Evolutionary conservation across 78 protist species (phyloP).

Genomic region (Dictyostelium purpureum): DNA sequence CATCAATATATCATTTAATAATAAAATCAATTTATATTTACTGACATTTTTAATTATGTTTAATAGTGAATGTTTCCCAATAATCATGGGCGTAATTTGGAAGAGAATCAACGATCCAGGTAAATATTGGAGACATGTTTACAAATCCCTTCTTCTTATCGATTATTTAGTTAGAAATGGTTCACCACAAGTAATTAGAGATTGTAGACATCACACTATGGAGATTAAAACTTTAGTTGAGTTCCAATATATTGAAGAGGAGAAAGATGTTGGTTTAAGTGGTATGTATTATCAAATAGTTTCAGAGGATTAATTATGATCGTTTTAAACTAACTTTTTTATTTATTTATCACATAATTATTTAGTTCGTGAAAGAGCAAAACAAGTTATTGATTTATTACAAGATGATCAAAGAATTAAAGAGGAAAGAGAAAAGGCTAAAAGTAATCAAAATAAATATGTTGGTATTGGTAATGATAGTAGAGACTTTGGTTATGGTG

Average conservation of each 20-base stretch:
- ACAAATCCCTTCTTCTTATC: conserved; percentile 75
- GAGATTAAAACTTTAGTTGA: conserved; percentile 75
- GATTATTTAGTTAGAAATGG: conserved; percentile 81
- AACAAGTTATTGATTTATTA: conserved; percentile 63
- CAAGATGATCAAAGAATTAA: conserved; percentile 80
- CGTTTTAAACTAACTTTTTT: neutral
- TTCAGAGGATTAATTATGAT: neutral
- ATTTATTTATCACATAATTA: neutral
- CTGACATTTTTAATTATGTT: neutral
- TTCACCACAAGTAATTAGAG: conserved; percentile 79
- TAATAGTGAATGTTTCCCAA: conserved; percentile 72
- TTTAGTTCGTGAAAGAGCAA: conserved; percentile 80
- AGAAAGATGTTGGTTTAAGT: conserved; percentile 83
- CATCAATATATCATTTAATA: neutral
- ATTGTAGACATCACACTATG: conserved; percentile 80
- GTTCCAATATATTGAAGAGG: conserved; percentile 82
- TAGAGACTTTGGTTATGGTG: conserved; percentile 2
- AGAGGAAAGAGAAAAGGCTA: conserved; percentile 79
- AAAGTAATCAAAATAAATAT: conserved; percentile 73
- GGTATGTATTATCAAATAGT: conserved; percentile 37
- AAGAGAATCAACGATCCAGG: conserved; percentile 82
- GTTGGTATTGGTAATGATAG: conserved; percentile 81
- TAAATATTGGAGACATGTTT: conserved; percentile 84
- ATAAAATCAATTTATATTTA: neutral
- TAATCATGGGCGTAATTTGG: conserved; percentile 85